A percentile compares a stretch with the other conserved stretches of the same genome.
These are phyloP conservation scores for Penicillium sp. DNA, from an alignment of 2,329 filamentous ascomycete species.

Conservation along the genomic window DNA sequence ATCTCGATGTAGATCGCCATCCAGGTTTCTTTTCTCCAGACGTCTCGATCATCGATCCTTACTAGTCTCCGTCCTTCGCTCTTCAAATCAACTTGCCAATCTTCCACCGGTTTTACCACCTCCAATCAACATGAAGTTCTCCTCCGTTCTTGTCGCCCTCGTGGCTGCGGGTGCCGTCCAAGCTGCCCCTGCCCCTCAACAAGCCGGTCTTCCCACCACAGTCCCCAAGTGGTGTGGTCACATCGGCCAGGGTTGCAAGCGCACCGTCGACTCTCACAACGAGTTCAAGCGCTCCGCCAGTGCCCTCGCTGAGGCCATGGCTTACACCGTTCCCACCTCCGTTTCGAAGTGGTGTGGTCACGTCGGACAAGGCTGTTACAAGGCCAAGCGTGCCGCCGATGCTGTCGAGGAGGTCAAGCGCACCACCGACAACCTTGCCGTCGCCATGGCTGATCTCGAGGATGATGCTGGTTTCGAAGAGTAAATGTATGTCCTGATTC, in stretches of 20 bases:
- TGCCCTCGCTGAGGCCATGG: slow-evolving; percentile 29
- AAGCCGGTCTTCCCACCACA: slow-evolving; percentile 4
- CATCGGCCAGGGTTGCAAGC: slow-evolving; percentile 33
- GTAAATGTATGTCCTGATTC: slow-evolving; percentile 16
- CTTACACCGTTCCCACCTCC: slow-evolving; percentile 24
- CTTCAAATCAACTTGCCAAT: slow-evolving; percentile 10
- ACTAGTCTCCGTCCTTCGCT: slow-evolving; percentile 10
- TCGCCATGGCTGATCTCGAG: slow-evolving; percentile 33
- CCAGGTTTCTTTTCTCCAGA: neutral
- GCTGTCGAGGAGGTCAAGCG: slow-evolving; percentile 55
- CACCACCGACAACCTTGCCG: slow-evolving; percentile 32
- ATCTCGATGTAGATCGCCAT: neutral
- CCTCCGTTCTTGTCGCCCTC: slow-evolving; percentile 41
- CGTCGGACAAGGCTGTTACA: slow-evolving; percentile 48
- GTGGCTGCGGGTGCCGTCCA: slow-evolving; percentile 39
- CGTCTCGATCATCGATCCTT: slow-evolving; percentile 10
- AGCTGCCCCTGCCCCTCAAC: slow-evolving; percentile 15
- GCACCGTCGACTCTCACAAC: slow-evolving; percentile 18
- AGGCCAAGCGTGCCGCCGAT: slow-evolving; percentile 61
- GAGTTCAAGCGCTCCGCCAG: too few relatives aligned
- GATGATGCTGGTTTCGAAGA: slow-evolving; percentile 19
- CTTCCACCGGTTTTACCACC: slow-evolving; percentile 12
- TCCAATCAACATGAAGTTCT: slow-evolving; percentile 48
- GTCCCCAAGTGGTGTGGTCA: slow-evolving; percentile 30
- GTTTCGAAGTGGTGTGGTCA: slow-evolving; percentile 34